phyloP scores from a whole-genome alignment of 2,329 filamentous ascomycete species.

The Cercospora sp. region DNA sequence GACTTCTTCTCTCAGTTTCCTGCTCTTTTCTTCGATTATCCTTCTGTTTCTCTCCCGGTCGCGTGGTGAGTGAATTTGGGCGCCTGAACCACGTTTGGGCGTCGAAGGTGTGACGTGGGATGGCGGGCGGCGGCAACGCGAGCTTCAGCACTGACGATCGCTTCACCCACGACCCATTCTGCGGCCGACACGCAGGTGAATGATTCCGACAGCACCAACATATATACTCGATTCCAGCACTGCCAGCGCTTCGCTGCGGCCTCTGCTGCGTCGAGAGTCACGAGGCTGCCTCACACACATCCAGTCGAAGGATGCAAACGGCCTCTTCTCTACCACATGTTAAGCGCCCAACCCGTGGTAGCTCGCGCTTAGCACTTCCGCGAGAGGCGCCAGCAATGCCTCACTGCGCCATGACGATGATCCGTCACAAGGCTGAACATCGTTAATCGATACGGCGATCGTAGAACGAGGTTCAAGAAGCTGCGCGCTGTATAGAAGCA shows the following conservation, averaged over 20 bases:
- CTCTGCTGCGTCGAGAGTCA: not conserved
- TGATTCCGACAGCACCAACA: not conserved
- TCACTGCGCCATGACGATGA: not conserved
- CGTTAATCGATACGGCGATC: not conserved
- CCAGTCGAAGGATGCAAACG: not conserved
- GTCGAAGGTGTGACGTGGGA: not conserved
- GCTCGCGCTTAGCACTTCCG: conserved; percentile 3
- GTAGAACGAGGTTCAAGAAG: not conserved
- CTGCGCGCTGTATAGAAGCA: not conserved
- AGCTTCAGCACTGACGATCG: not conserved
- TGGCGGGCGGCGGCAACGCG: conserved; percentile 1
- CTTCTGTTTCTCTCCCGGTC: not conserved
- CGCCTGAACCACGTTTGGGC: not conserved
- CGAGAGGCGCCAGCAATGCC: conserved; percentile 7
- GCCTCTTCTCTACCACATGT: not conserved
- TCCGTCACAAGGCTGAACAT: not conserved
- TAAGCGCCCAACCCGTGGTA: conserved; percentile 9
- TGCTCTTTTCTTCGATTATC: not conserved
- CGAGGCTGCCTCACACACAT: not conserved
- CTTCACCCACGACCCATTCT: not conserved
- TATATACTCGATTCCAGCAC: not conserved
- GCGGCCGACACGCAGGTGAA: not conserved
- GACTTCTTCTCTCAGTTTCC: not conserved
- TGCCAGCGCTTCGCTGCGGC: not conserved
- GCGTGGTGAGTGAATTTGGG: not conserved